These are phyloP conservation scores for Spathaspora jeffriesii DNA, from an alignment of 1,139 yeast species.

Conservation along the genomic window DNA sequence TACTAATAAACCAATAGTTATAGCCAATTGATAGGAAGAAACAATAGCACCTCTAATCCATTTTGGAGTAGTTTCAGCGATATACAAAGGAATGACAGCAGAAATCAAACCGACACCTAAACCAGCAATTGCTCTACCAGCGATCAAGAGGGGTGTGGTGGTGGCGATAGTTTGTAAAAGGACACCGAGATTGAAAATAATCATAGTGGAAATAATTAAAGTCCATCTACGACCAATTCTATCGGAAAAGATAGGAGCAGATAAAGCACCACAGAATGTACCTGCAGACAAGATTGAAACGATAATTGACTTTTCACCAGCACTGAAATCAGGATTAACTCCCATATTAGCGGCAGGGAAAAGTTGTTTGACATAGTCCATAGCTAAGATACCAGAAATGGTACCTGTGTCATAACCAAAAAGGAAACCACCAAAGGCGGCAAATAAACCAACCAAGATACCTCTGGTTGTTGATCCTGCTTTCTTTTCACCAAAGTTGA, in stretches of 20 bases:
- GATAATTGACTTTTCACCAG: constrained; percentile 61
- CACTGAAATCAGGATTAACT: constrained; percentile 28
- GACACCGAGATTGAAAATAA: constrained; percentile 61
- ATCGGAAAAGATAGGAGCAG: constrained; percentile 58
- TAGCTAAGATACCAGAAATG: constrained; percentile 74
- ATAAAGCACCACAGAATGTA: constrained; percentile 67
- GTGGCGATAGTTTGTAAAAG: constrained; percentile 60
- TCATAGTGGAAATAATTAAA: constrained; percentile 49
- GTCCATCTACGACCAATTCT: constrained; percentile 60
- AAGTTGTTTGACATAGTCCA: constrained; percentile 58
- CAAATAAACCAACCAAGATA: constrained; percentile 46
- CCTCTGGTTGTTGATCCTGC: constrained; percentile 51
- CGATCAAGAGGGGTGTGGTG: constrained; percentile 34
- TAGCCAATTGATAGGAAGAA: constrained; percentile 65
- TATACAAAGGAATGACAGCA: constrained; percentile 64
- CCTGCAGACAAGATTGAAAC: constrained; percentile 72
- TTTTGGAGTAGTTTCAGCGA: constrained; percentile 68
- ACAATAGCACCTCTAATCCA: constrained; percentile 71
- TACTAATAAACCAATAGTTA: constrained; percentile 60
- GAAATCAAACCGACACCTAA: constrained; percentile 67
- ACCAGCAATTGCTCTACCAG: constrained; percentile 67
- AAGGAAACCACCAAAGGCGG: constrained; percentile 69
- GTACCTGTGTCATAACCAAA: constrained; percentile 84
- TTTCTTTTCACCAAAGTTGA: constrained; percentile 43
- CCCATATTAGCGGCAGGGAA: constrained; percentile 30